phyloP scores from a whole-genome alignment of 257 asterid genomes.

The Leonotis leonurus region DNA sequence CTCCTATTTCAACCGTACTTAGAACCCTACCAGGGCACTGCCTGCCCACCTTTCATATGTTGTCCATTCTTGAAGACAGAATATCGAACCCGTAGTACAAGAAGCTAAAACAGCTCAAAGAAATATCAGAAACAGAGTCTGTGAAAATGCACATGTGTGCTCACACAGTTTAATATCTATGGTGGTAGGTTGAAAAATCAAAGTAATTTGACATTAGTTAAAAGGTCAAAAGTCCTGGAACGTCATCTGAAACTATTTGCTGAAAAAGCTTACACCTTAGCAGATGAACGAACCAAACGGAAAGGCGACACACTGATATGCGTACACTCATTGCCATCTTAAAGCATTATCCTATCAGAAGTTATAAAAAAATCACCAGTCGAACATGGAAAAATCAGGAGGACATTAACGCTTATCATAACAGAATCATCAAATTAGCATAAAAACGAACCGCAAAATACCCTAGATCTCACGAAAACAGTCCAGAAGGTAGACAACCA shows the following conservation, averaged over 20 bases:
- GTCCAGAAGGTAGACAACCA: neutral
- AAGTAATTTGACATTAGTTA: neutral
- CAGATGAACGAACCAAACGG: neutral
- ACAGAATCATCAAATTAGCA: constrained; percentile 7
- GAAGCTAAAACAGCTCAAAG: neutral
- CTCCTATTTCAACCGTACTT: neutral
- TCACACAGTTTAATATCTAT: neutral
- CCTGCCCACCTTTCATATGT: neutral
- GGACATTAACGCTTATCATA: neutral
- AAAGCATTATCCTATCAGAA: neutral
- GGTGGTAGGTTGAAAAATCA: neutral
- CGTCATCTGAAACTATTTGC: neutral
- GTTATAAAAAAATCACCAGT: neutral
- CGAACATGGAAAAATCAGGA: neutral
- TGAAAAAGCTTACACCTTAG: neutral
- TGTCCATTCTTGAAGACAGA: neutral
- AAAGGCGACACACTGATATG: too few relatives aligned
- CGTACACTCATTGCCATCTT: neutral
- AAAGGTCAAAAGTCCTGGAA: neutral
- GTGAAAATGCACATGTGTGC: too few relatives aligned
- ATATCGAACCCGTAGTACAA: neutral
- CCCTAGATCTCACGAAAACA: constrained; percentile 14
- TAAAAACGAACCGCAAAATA: neutral
- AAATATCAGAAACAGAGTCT: neutral
- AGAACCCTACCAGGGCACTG: neutral